Conservation (phyloP, 1,139 yeast genomes). For the Diutina neorugosa region DNA sequence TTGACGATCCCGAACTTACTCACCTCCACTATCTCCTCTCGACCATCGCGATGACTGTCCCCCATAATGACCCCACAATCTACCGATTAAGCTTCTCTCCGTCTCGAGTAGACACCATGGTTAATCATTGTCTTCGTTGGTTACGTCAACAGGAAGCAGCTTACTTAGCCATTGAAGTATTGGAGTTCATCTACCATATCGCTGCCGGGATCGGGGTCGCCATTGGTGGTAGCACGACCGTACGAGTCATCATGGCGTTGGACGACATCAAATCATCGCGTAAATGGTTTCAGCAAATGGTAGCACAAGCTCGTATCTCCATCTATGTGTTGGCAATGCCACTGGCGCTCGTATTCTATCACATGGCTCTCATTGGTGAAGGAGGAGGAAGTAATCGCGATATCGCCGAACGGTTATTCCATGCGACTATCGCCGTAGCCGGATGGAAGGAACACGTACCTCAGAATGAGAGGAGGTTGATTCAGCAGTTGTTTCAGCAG, state of each 20-base stretch:
- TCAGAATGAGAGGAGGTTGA: not conserved
- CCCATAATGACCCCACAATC: not conserved
- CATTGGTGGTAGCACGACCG: not conserved
- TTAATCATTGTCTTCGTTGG: not conserved
- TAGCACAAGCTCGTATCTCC: not conserved
- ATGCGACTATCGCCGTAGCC: not conserved
- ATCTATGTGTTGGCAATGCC: not conserved
- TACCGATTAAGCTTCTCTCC: not conserved
- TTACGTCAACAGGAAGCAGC: not conserved
- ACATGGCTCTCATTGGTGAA: not conserved
- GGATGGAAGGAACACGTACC: not conserved
- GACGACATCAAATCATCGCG: not conserved
- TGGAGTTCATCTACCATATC: not conserved
- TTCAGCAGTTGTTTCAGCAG: not conserved
- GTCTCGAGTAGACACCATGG: not conserved
- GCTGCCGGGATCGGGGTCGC: not conserved
- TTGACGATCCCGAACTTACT: not conserved
- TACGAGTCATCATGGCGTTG: not conserved
- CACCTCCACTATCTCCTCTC: not conserved
- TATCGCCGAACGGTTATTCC: not conserved
- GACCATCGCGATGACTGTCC: not conserved
- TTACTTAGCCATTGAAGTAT: not conserved
- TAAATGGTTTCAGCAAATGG: not conserved
- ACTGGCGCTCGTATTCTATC: not conserved
- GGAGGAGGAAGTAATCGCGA: not conserved